phyloP scores from a whole-genome alignment of 1,139 yeast genomes.

The Geotrichum phurueaensis region DNA sequence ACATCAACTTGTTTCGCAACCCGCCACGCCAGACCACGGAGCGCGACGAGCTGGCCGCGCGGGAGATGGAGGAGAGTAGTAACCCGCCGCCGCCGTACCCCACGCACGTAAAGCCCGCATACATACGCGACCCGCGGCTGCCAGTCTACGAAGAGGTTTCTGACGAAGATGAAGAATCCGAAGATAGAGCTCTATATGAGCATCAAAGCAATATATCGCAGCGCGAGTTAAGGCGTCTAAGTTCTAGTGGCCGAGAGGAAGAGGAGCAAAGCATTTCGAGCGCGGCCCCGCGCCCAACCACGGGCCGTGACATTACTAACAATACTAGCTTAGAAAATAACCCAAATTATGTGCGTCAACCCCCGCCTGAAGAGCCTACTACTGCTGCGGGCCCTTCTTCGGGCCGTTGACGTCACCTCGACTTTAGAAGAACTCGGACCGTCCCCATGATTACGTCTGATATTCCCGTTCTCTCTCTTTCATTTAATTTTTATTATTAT shows the following conservation, averaged over 20 bases:
- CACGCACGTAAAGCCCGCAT: slow-evolving; percentile 19
- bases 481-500: neutral
- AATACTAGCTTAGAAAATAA: neutral
- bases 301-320: neutral
- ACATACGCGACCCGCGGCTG: slow-evolving; percentile 14
- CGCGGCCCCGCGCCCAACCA: neutral
- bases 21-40: slow-evolving; percentile 1
- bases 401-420: neutral
- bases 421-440: neutral
- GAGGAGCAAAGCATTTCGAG: neutral
- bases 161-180: slow-evolving; percentile 13
- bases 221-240: neutral
- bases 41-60: neutral
- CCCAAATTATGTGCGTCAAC: neutral
- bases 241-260: neutral
- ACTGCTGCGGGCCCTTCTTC: neutral
- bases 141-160: slow-evolving; percentile 21
- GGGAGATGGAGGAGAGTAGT: slow-evolving; percentile 12
- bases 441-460: neutral
- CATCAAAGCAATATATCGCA: slow-evolving; percentile 1
- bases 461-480: neutral
- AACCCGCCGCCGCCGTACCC: slow-evolving; percentile 29
- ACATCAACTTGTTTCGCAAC: slow-evolving; percentile 12
- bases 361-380: neutral
- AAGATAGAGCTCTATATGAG: neutral